Conservation (phyloP, 176 grass and related monocot species). For the Microstegium vimineum region DNA sequence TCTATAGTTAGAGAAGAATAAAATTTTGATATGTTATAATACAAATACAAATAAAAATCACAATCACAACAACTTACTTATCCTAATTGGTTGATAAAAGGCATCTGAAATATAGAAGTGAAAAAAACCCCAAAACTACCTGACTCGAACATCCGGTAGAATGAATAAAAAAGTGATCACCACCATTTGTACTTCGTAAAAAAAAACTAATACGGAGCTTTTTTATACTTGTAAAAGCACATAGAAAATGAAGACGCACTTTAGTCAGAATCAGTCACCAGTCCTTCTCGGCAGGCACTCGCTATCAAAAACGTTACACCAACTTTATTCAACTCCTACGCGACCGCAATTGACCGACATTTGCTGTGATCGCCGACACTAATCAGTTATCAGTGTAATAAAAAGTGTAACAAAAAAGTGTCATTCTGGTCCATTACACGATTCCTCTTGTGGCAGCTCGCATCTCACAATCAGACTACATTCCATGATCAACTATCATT, state of each 20-base stretch:
- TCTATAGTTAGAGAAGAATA: too few relatives aligned
- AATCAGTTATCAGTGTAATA: constrained; percentile 7
- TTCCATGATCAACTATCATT: neutral
- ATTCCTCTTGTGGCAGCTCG: neutral
- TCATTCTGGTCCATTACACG: neutral
- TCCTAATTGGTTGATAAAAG: too few relatives aligned
- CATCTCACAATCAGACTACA: neutral
- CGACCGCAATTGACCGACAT: constrained; percentile 23
- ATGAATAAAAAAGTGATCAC: neutral
- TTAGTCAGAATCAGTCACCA: constrained; percentile 7
- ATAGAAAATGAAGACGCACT: neutral
- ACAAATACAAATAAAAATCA: too few relatives aligned
- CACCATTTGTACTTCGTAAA: neutral
- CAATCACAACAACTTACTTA: too few relatives aligned
- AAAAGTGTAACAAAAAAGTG: neutral
- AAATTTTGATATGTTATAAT: too few relatives aligned
- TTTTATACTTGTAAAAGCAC: neutral
- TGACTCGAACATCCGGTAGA: neutral
- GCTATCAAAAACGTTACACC: constrained; percentile 21
- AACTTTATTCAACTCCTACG: constrained; percentile 39
- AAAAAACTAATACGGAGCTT: neutral
- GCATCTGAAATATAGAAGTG: too few relatives aligned
- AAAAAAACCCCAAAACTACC: neutral
- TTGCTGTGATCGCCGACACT: constrained; percentile 8
- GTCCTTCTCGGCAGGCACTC: constrained; percentile 15